phyloP scores from a whole-genome alignment of 306 rosid genomes.

The Cicer pinnatifidum region DNA sequence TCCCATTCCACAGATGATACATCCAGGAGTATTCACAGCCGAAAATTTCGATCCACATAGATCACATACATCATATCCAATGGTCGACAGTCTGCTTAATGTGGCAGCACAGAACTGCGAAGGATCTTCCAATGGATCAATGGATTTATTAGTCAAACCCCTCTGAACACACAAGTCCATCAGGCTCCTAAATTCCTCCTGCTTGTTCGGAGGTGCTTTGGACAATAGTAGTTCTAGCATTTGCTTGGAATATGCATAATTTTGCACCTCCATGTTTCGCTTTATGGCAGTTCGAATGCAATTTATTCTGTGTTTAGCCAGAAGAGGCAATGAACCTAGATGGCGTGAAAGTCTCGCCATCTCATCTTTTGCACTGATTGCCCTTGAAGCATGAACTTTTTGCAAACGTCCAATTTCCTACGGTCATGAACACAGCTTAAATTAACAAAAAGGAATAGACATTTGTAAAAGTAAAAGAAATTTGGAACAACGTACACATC shows the following conservation, averaged over 20 bases:
- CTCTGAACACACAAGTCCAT: conserved; percentile 87
- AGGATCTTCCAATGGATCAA: conserved; percentile 93
- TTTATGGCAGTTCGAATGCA: conserved; percentile 95
- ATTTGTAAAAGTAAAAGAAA: conserved; percentile 23
- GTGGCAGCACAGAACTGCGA: conserved; percentile 92
- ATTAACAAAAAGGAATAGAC: conserved; percentile 18
- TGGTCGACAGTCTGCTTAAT: conserved; percentile 87
- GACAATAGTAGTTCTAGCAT: conserved; percentile 90
- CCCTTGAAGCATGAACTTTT: conserved; percentile 85
- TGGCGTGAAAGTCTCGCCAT: conserved; percentile 97
- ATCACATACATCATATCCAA: conserved; percentile 94
- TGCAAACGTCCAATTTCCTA: conserved; percentile 89
- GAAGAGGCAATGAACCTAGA: conserved; percentile 92
- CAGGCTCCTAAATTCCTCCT: conserved; percentile 83
- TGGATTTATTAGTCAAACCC: conserved; percentile 88
- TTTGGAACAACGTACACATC: conserved; percentile 3
- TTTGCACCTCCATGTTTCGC: conserved; percentile 96
- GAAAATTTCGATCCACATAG: conserved; percentile 96
- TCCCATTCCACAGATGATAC: conserved; percentile 97
- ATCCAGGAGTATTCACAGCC: conserved; percentile 79
- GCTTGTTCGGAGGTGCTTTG: conserved; percentile 89
- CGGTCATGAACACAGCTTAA: conserved; percentile 31
- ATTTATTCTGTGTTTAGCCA: conserved; percentile 91
- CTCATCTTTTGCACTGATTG: conserved; percentile 95
- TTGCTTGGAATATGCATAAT: conserved; percentile 83